These are phyloP conservation scores for Penicillium sp. DNA, from an alignment of 2,329 filamentous ascomycete species.

Conservation along the genomic window DNA sequence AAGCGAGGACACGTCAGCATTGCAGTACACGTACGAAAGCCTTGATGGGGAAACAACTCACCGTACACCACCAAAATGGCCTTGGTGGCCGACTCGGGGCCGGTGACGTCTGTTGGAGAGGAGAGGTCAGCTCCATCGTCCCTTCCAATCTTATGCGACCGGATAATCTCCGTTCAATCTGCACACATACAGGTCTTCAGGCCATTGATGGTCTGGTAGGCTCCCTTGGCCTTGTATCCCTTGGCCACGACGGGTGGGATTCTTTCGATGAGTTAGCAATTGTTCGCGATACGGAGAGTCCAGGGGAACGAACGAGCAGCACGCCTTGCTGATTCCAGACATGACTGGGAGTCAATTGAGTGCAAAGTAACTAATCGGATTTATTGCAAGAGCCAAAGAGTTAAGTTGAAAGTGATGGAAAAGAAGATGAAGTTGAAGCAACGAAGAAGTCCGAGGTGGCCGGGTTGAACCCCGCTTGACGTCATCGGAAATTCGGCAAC, in stretches of 20 bases:
- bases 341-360: slow-evolving; percentile 31
- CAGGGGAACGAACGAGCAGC: slow-evolving; percentile 42
- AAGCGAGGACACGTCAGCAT: background rate
- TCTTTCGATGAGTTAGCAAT: slow-evolving; percentile 21
- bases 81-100: slow-evolving; percentile 54
- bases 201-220: slow-evolving; percentile 59
- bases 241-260: slow-evolving; percentile 44
- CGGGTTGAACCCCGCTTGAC: slow-evolving; percentile 11
- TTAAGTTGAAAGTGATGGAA: background rate
- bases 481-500: slow-evolving; percentile 15
- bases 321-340: slow-evolving; percentile 46
- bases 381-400: slow-evolving; percentile 5
- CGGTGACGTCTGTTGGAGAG: slow-evolving; percentile 51
- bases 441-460: background rate
- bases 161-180: background rate
- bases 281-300: background rate
- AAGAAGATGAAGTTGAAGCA: background rate
- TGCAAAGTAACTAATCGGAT: slow-evolving; percentile 3
- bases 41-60: slow-evolving; percentile 16
- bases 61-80: slow-evolving; percentile 58
- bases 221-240: slow-evolving; percentile 57
- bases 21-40: background rate
- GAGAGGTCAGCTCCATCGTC: background rate
- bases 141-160: background rate
- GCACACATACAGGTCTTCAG: slow-evolving; percentile 57